Base-by-base conservation (phyloP, 805 yeast genomes). In the Saccharomycopsis selenospora region DNA sequence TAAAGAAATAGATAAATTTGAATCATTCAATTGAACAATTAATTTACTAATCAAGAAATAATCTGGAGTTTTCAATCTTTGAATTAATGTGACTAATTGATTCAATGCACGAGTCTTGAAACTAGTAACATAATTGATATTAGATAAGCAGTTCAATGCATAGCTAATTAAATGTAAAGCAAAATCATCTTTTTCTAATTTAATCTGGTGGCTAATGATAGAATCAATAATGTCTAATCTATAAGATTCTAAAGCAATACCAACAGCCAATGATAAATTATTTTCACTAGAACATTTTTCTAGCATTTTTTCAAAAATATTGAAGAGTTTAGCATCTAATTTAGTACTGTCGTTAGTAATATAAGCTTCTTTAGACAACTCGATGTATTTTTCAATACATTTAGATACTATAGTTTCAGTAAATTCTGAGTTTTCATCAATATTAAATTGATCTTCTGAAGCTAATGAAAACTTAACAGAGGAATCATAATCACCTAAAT, bases 331-430 rank as follows among this genome's bases (percentile, higher is more conserved):
- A 3, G 76, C 64, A 58, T 87, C 89, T 46, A 80, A 77, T 11
- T 49, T 57, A 10, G 60, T 55, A 2, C 59, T 52, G 60, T 55
- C 62, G 55, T 63, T 67, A 20, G 57, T 54, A 46, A 71, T 77
- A 55, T 67, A 71, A 33, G 62, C 66, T 14, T 66, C 61, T 58
- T 80, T 85, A 1, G 95, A 77, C 53, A 75, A 71, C 38, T 70
- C 66, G 54, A 85, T 85, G 65, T 93, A 93, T 55, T 78, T 77
- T 60, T 85, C 88, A 64, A 93, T 85, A 65, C 97, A 88, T 63
- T 90, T 87, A 23, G 96, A 85, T 24, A 93, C 93, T 58, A 93
- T 85, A 2, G 98, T 91, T 67, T 93, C 95, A 52, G 84, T 85
- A 66, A 77, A 93, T 67, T 91, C 95, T n/a, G 87, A 76, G 52